Base-by-base conservation (phyloP, 768 basidiomycete genomes). In the Russula compacta region DNA sequence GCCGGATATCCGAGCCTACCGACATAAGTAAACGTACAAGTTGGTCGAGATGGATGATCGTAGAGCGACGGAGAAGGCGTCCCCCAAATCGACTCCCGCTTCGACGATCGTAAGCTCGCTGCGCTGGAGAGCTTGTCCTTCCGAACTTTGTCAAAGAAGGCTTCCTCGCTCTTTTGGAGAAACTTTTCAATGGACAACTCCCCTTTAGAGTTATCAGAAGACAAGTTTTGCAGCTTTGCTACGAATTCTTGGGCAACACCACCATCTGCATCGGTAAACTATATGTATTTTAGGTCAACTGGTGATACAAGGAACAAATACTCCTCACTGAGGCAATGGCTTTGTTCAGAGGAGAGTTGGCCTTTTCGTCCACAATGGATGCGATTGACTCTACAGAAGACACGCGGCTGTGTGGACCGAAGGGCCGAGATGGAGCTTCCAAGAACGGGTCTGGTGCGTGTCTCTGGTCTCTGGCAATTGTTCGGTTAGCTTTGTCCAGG, bases 261-360 rank as follows among this genome's bases (percentile, higher is more conserved):
- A 39, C 94, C 94, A 71, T 95, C 92, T 1, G 90, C 80, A 71
- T 95, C 94, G 21, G 94, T 95, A 74, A 97, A 97, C 88, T 93
- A 54, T 12, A 56, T 38, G 33, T 9, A 54, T 50, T 44, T 21
- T 59, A 61, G 42, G 50, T 32, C 19, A 61, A 47, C 63, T 53
- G 59, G 29, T 43, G 52, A 60, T 51, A 40, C 32, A 44, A 44
- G 29, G 47, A 32, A 36, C 42, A 36, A 49, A 14, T 5, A 29
- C 65, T 19, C 74, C 82, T 66, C 68, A 92, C 90, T 61, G 92
- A 87, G 56, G 87, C 87, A 68, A 92, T 91, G 11, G 93, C 92
- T 74, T 95, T 95, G 77, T 97, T 97, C 61, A 95, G 76, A 11
- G 94, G 93, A 24, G 94, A 93, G 64, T 88, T 88, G 1, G 79